Conservation (phyloP, 495 filamentous ascomycete species). For the Paragyromitra xinjiangensis region DNA sequence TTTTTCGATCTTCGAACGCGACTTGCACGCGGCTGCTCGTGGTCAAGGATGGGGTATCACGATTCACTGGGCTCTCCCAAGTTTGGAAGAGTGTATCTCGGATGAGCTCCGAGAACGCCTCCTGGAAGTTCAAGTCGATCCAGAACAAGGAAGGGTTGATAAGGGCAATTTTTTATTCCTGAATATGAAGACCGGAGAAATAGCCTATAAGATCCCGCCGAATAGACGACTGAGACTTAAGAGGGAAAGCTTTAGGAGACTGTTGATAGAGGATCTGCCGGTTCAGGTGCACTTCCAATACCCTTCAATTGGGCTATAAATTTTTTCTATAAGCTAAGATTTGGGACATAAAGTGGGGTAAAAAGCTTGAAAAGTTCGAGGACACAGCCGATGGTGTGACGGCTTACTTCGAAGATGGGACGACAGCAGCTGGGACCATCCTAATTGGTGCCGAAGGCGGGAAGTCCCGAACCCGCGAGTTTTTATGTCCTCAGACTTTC, state of each 20-base stretch:
- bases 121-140: conserved; percentile 64
- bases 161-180: conserved; percentile 66
- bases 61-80: conserved; percentile 65
- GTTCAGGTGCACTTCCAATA: conserved; percentile 57
- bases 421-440: conserved; percentile 62
- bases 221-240: conserved; percentile 64
- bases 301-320: too few relatives aligned
- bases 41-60: conserved; percentile 68
- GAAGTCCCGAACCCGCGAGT: conserved; percentile 59
- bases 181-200: conserved; percentile 63
- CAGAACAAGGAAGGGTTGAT: conserved; percentile 61
- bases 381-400: conserved; percentile 58
- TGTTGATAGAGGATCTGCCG: conserved; percentile 64
- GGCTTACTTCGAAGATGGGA: conserved; percentile 65
- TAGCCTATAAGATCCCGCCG: conserved; percentile 63
- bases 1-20: conserved; percentile 67
- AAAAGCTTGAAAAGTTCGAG: conserved; percentile 61
- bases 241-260: conserved; percentile 62
- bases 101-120: conserved; percentile 60
- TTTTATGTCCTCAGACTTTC: conserved; percentile 57
- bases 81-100: conserved; percentile 62
- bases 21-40: conserved; percentile 61
- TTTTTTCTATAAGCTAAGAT: not conserved
- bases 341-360: conserved; percentile 59
- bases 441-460: conserved; percentile 69